A percentile compares a stretch with the other conserved stretches of the same genome.
Evolutionary conservation across 768 basidiomycete genomes (phyloP).

Genomic region (Leccinum incarnatum): DNA sequence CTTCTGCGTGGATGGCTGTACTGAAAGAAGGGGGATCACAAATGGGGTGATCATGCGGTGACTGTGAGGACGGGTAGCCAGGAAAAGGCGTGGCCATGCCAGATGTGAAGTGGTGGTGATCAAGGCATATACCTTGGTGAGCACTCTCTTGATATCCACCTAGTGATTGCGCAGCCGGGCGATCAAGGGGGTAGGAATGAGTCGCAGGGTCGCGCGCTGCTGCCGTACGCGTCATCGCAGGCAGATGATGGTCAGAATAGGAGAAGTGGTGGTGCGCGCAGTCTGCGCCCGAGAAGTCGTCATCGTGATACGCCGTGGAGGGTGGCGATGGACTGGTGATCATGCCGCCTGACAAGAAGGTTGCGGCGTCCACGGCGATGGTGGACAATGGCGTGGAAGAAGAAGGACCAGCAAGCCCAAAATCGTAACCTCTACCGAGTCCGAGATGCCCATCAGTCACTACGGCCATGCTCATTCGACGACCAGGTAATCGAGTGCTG

Average conservation of each 20-base stretch:
- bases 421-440: constrained; percentile 7
- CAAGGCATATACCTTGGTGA: constrained; percentile 21
- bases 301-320: constrained; percentile 23
- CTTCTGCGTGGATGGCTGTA: constrained; percentile 24
- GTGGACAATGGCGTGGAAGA: constrained; percentile 12
- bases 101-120: constrained; percentile 24
- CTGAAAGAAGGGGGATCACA: constrained; percentile 25
- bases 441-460: constrained; percentile 11
- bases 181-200: constrained; percentile 15
- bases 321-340: constrained; percentile 23
- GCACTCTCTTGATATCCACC: constrained; percentile 15
- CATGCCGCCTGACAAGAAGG: constrained; percentile 13
- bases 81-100: constrained; percentile 28
- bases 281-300: constrained; percentile 20
- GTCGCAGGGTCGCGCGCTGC: constrained; percentile 9
- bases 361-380: constrained; percentile 11
- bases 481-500: constrained; percentile 12
- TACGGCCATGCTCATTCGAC: constrained; percentile 15
- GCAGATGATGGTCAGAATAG: constrained; percentile 12
- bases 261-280: constrained; percentile 10
- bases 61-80: constrained; percentile 31
- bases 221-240: constrained; percentile 14
- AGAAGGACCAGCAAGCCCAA: constrained; percentile 5
- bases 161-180: constrained; percentile 17
- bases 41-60: constrained; percentile 28